Evolutionary conservation across 768 basidiomycete genomes (phyloP), one percentile per base, ranked within the genome.

Genomic region (Sarcodon aspratus): DNA sequence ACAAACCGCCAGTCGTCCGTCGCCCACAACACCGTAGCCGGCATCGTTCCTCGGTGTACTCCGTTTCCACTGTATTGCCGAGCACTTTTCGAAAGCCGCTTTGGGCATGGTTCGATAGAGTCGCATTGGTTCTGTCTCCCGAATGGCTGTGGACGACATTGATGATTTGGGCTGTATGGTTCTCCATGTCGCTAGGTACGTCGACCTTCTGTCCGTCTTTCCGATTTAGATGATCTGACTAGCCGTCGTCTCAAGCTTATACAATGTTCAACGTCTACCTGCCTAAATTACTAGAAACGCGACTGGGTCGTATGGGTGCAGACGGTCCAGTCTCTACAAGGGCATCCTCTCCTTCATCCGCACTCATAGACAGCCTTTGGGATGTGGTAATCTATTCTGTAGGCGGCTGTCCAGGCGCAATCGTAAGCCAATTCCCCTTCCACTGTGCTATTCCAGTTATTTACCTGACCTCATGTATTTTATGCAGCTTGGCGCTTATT

Each of bases 231-330:
- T n/a, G 46, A n/a, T 11, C 42, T 9, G 4, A 7, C 36, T 42
- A 17, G 37, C 38, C n/a, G 18, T 51, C 36, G 40, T 18, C 1
- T 7, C 32, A 33, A 87, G 85, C 79, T 0, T 91, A 81, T 57
- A 92, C 88, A 2, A 91, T 95, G 82, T 94, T 95, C 65, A 95
- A 94, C 59, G 88, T 92, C 27, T 95, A 79, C 59, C 73, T 93
- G 15, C 92, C 92, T 0, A 94, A 89, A 58, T 68, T 93, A 9
- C 66, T 95, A 35, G 92, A 95, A 66, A 74, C 75, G 27, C 68
- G 77, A 15, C 48, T 66, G 9, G 54, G 53, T 6, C 18, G 34
- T 32, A 21, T 35, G 9, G 31, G 54, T 4, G 54, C 45, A n/a
- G 58, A 18, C 21, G 48, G 8, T 17, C 13, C 40, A 6, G 17